Evolutionary conservation across 768 basidiomycete genomes (phyloP), one percentile per base, ranked within the genome.

Genomic region (Phallus indusiatus): DNA sequence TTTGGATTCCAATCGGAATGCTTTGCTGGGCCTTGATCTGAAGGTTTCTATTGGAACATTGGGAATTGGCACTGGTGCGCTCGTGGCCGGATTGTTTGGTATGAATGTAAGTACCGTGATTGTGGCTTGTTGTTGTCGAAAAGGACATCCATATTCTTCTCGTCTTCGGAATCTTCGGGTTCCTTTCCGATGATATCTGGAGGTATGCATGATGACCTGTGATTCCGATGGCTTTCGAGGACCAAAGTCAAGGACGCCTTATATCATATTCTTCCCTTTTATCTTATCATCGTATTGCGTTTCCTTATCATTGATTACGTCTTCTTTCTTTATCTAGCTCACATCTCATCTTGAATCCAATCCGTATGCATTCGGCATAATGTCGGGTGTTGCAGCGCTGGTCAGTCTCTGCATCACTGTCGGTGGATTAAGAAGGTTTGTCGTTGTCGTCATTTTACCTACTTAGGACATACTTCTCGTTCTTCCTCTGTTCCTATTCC

Each of bases 1-100:
- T 67, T 78, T 98, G 46, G 95, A 98, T 70, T 89, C 94, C 52
- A 96, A 96, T 74, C 86, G 95, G 52, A 98, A 98, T 66, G 82
- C 88, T 5, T 77, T 98, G 16, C 78, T 98, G 20, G 90, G 91
- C 50, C 80, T 98, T 35, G 94, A 97, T 72, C 77, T 98, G 47
- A 87, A 94, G 77, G 84, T 96, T 12, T 94, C 93, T n/a, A 97
- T 98, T 60, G 82, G 83, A 36, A 98, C 95, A 0, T 83, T 97
- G 74, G 95, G 95, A 0, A 79, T 98, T 60, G 94, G 94, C 11
- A 80, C 85, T 28, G 94, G 94, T 2, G 92, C 94, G 16, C 76
- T 97, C 36, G 74, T 95, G 7, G 93, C 93, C 51, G 94, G 94
- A 5, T 68, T 96, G 3, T 95, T 97, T 65, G 94, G 94, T 16